Base-by-base conservation (phyloP, 345 rosid species). In the Sonneratia caseolaris region DNA sequence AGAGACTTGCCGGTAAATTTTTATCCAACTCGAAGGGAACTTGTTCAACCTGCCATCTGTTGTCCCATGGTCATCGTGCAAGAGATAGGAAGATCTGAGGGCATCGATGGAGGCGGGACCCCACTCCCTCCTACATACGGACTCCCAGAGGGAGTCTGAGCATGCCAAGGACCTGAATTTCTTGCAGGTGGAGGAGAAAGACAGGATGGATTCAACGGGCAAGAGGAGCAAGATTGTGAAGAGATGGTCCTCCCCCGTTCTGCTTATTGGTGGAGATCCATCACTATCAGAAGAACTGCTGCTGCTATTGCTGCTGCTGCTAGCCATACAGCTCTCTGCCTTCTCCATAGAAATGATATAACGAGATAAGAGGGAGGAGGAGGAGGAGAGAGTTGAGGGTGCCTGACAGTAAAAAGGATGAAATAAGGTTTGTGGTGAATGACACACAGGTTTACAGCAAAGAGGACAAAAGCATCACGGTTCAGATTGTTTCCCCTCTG, bases 71-170 rank as follows among this genome's bases (percentile, higher is more conserved):
- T 0, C 2, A 13, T 47, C 51, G 15, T 84, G 72, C 71, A 61
- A 36, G 72, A 71, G 61, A 47, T 43, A 42, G 19, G 86, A 85
- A 35, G 86, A 80, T 80, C 84, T 87, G 62, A 91, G 81, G 12
- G 84, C 87, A 76, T 87, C 92, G 0, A 89, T 85, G 0, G 86
- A 70, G 13, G 72, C 47, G 66, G 73, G 55, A 15, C 97, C 97
- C 96, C 93, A 95, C 38, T 95, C 93, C 76, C 93, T 82, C 71
- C 79, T 72, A 76, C 96, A 86, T 0, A 95, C 48, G 42, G 91
- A 81, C 74, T 95, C 93, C 99, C 99, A 94, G 38, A 94, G 79
- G 21, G 82, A 22, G 68, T 91, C 89, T 65, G 88, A 88, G 70
- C 66, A 75, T 4, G 87, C 74, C n/a, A 91, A 56, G 0, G 87